Evolutionary conservation across 2,329 filamentous ascomycete species (phyloP).

Genomic region (Fusarium coicis): DNA sequence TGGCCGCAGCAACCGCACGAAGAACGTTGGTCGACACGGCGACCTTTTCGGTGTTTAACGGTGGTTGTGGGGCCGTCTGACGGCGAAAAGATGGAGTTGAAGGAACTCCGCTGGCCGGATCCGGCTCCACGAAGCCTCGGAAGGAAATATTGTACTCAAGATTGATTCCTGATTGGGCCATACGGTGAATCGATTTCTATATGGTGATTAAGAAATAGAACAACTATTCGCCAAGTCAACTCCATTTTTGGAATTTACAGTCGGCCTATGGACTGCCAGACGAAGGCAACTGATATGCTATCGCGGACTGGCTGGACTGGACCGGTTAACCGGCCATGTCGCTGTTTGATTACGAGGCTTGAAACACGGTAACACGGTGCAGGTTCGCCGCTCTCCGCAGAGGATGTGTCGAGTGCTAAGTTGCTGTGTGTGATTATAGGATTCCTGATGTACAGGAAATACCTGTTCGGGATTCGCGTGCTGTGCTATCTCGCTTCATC

Average conservation of each 20-base stretch:
- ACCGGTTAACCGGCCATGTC: background rate
- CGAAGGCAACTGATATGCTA: background rate
- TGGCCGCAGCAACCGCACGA: conserved; percentile 14
- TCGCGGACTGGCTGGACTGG: background rate
- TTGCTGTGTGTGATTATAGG: background rate
- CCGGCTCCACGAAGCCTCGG: conserved; percentile 20
- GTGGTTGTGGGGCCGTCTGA: conserved; percentile 21
- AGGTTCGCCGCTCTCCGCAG: conserved; percentile 2
- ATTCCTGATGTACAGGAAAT: conserved; percentile 25
- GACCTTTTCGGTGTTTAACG: conserved; percentile 4
- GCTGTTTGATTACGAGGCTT: background rate
- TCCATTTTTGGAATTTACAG: background rate
- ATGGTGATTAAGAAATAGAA: no score
- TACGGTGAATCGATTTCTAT: background rate
- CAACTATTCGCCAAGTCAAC: background rate
- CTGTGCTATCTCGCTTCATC: background rate
- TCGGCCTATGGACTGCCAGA: background rate
- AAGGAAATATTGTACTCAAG: background rate
- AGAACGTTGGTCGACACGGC: conserved; percentile 7
- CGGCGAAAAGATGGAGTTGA: conserved; percentile 30
- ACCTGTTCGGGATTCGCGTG: conserved; percentile 28
- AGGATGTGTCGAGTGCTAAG: background rate
- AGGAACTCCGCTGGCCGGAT: conserved; percentile 21
- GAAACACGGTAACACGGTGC: conserved; percentile 3
- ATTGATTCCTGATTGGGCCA: background rate